Evolutionary conservation across 305 asterid species (phyloP).

Genomic region (Striga hermonthica): DNA sequence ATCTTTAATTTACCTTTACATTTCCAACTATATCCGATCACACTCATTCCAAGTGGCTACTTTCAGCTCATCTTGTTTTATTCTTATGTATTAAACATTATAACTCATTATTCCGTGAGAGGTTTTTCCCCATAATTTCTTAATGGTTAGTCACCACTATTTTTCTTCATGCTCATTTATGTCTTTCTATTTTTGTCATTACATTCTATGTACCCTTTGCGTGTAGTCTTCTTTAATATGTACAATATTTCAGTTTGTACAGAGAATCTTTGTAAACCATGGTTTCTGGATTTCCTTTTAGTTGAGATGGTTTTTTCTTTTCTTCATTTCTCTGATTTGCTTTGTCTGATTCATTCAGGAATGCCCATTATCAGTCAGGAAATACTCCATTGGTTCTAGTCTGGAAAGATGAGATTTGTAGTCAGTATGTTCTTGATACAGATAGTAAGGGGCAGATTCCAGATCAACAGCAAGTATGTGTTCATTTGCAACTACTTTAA

Average conservation of each 20-base stretch:
- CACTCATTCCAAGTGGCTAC: neutral
- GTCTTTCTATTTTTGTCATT: slow-evolving; percentile 10
- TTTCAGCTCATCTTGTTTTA: neutral
- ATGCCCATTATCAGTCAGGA: slow-evolving; percentile 91
- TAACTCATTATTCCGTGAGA: neutral
- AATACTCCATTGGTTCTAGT: slow-evolving; percentile 84
- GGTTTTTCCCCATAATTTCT: neutral
- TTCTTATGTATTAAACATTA: neutral
- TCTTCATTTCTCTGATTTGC: slow-evolving; percentile 18
- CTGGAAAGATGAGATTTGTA: slow-evolving; percentile 91
- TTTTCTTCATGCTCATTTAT: slow-evolving; percentile 14
- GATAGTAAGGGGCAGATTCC: slow-evolving; percentile 83
- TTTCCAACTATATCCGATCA: too few relatives aligned
- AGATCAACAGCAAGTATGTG: slow-evolving; percentile 72
- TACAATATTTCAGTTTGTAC: slow-evolving; percentile 2
- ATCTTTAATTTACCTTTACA: too few relatives aligned
- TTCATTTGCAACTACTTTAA: slow-evolving; percentile 15
- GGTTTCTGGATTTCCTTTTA: neutral
- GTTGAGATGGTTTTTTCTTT: slow-evolving; percentile 4
- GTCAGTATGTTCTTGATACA: slow-evolving; percentile 86
- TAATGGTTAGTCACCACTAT: slow-evolving; percentile 11
- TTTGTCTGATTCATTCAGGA: slow-evolving; percentile 46
- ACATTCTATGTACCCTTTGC: neutral
- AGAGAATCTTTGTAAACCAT: neutral
- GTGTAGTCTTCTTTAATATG: slow-evolving; percentile 11